A percentile compares a stretch with the other conserved stretches of the same genome.
Evolutionary conservation across 148 eudicot species (phyloP).

Genomic region (Silene conica): DNA sequence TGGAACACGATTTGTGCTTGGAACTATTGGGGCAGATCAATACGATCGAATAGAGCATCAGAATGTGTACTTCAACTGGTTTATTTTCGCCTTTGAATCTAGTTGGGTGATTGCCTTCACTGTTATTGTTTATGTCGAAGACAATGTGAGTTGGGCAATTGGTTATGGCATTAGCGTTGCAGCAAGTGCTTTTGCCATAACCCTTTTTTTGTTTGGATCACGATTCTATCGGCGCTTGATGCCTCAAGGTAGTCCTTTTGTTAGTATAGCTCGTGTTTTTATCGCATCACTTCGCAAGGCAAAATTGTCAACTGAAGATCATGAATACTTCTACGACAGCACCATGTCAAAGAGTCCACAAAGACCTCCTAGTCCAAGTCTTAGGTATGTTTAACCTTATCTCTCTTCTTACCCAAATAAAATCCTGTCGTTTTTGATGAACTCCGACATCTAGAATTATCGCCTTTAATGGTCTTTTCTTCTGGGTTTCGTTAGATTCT

Average conservation of each 20-base stretch:
- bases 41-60: conserved; percentile 26
- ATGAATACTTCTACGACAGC: conserved; percentile 16
- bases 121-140: conserved; percentile 37
- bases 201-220: conserved; percentile 32
- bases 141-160: conserved; percentile 37
- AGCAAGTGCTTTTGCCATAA: conserved; percentile 27
- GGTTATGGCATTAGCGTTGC: conserved; percentile 34
- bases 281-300: conserved; percentile 35
- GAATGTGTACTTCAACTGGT: conserved; percentile 40
- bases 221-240: conserved; percentile 23
- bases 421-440: neutral
- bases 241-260: conserved; percentile 42
- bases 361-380: conserved; percentile 23
- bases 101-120: conserved; percentile 29
- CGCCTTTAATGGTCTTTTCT: neutral
- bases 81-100: conserved; percentile 26
- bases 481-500: conserved; percentile 19
- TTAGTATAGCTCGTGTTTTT: conserved; percentile 38
- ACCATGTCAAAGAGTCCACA: neutral
- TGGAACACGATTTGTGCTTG: conserved; percentile 38
- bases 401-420: neutral
- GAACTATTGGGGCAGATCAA: conserved; percentile 41
- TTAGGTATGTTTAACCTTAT: conserved; percentile 24
- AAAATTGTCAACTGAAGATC: neutral
- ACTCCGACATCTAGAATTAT: neutral